Evolutionary conservation across 2,329 filamentous ascomycete genomes (phyloP).

Genomic region (Fusarium nematophilum): DNA sequence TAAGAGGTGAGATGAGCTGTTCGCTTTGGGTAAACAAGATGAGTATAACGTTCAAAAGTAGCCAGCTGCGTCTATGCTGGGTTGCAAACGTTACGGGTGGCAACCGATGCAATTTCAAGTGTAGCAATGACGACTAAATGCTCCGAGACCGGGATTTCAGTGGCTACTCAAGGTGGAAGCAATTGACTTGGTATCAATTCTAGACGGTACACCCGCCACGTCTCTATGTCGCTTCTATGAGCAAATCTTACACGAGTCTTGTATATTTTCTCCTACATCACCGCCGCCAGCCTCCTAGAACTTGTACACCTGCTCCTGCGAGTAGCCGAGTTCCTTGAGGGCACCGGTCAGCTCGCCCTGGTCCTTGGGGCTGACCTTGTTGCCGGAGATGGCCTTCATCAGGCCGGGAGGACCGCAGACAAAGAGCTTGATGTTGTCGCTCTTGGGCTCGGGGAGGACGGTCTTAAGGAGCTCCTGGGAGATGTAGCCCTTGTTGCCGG

Average conservation of each 20-base stretch:
- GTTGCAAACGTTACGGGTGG: too few species aligned
- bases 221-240: slow-evolving; percentile 42
- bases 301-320: slow-evolving; percentile 88
- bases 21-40: too few species aligned
- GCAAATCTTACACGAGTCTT: slow-evolving; percentile 39
- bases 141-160: slow-evolving; percentile 1
- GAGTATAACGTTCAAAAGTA: too few species aligned
- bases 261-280: slow-evolving; percentile 24
- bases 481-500: slow-evolving; percentile 81
- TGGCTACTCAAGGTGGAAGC: background rate
- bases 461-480: slow-evolving; percentile 94
- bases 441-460: slow-evolving; percentile 91
- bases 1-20: too few species aligned
- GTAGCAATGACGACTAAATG: too few species aligned
- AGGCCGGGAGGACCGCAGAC: slow-evolving; percentile 92
- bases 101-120: too few species aligned
- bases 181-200: slow-evolving; percentile 35
- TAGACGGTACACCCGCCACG: slow-evolving; percentile 29
- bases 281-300: slow-evolving; percentile 65
- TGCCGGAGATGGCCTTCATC: slow-evolving; percentile 92
- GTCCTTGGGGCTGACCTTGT: slow-evolving; percentile 91
- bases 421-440: slow-evolving; percentile 94
- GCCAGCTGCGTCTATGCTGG: too few species aligned
- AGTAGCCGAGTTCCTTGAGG: slow-evolving; percentile 82
- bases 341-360: slow-evolving; percentile 89